phyloP scores from a whole-genome alignment of 106 monocot species.

The Dioscorea zingiberensis region DNA sequence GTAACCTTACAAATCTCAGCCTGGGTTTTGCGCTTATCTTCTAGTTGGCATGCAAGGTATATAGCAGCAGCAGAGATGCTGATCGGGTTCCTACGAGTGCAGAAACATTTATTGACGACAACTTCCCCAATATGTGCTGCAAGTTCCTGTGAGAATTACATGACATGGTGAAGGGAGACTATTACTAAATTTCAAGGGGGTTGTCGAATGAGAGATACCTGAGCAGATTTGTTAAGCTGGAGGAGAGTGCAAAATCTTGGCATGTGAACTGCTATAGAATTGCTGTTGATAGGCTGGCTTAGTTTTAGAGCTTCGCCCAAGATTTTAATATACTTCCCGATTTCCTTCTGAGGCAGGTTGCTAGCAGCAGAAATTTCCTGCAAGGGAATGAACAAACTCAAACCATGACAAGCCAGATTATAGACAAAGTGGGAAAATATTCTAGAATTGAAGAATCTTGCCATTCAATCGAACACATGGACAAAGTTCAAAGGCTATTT shows the following conservation, averaged over 20 bases:
- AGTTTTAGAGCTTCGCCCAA: slow-evolving; percentile 90
- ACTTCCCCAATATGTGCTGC: slow-evolving; percentile 99
- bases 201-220: slow-evolving; percentile 33
- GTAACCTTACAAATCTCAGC: slow-evolving; percentile 99
- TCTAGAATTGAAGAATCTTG: no score
- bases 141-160: slow-evolving; percentile 54
- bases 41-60: slow-evolving; percentile 93
- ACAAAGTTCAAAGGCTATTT: no score
- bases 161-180: no score
- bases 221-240: slow-evolving; percentile 97
- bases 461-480: no score
- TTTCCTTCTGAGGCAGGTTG: slow-evolving; percentile 96
- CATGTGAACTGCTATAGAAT: slow-evolving; percentile 98
- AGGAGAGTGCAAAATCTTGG: slow-evolving; percentile 95
- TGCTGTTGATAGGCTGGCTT: slow-evolving; percentile 97
- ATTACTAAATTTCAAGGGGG: no score
- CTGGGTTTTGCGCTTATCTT: slow-evolving; percentile 96
- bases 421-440: no score
- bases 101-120: slow-evolving; percentile 96
- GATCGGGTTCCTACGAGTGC: slow-evolving; percentile 93
- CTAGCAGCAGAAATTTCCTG: slow-evolving; percentile 96
- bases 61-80: slow-evolving; percentile 98
- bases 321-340: slow-evolving; percentile 97
- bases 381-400: not conserved
- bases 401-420: no score